phyloP scores from a whole-genome alignment of 2,329 filamentous ascomycete genomes.

The Fusarium dlaminii region DNA sequence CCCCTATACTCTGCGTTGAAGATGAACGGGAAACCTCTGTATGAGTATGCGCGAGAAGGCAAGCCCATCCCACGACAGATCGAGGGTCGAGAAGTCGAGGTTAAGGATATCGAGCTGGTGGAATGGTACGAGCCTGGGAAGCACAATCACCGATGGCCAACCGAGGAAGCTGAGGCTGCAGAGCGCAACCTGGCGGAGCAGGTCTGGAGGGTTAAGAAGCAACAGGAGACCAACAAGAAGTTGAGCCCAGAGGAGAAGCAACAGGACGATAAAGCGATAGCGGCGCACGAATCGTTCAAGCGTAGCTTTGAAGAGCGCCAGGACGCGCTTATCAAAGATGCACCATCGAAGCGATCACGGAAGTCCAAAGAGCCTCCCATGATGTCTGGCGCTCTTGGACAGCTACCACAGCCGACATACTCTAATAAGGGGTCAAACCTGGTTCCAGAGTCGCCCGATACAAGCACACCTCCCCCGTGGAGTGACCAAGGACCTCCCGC shows the following conservation, averaged over 20 bases:
- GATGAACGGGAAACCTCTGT: conserved; percentile 92
- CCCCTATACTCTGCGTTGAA: conserved; percentile 93
- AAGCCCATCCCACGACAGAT: conserved; percentile 88
- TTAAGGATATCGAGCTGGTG: conserved; percentile 79
- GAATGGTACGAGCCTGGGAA: conserved; percentile 87
- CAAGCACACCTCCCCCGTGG: conserved; percentile 64
- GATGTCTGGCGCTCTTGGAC: conserved; percentile 68
- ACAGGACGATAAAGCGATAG: conserved; percentile 63
- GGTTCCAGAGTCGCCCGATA: conserved; percentile 58
- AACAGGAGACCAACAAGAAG: conserved; percentile 60
- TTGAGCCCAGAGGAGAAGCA: conserved; percentile 64
- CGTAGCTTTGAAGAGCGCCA: conserved; percentile 66
- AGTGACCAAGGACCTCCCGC: conserved; percentile 75
- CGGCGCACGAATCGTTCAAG: conserved; percentile 66
- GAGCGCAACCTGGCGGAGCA: conserved; percentile 82
- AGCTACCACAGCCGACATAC: conserved; percentile 57
- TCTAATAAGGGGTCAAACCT: conserved; percentile 60
- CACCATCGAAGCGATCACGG: conserved; percentile 49
- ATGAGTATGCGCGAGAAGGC: conserved; percentile 94
- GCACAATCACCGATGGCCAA: conserved; percentile 82
- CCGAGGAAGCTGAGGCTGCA: conserved; percentile 77
- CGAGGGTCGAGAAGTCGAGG: conserved; percentile 79
- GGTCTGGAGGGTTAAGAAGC: conserved; percentile 70
- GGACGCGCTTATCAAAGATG: conserved; percentile 65
- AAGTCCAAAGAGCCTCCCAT: conserved; percentile 51